A percentile compares a stretch with the other conserved stretches of the same genome.
phyloP scores from a whole-genome alignment of 441 rosid species.

The Viola pubescens region DNA sequence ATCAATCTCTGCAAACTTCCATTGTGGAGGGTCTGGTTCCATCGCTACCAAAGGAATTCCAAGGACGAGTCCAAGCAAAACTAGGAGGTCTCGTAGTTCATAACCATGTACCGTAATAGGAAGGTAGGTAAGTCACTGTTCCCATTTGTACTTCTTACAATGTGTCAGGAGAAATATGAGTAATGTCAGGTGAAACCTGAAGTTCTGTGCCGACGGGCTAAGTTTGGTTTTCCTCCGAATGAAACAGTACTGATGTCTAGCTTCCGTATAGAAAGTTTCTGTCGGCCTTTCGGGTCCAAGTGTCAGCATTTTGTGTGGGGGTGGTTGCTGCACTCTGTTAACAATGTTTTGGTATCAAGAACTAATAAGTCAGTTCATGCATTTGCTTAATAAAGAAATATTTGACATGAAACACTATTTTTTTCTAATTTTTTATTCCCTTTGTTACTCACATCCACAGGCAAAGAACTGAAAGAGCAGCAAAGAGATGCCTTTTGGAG shows the following conservation, averaged over 20 bases:
- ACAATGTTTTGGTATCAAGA: not conserved
- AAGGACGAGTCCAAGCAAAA: not conserved
- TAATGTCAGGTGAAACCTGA: not conserved
- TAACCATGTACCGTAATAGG: not conserved
- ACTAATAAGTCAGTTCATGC: conserved; percentile 6
- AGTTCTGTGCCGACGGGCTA: no score
- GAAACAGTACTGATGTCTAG: not conserved
- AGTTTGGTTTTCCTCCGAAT: no score
- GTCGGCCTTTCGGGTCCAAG: not conserved
- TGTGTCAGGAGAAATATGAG: not conserved
- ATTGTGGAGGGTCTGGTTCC: conserved; percentile 26
- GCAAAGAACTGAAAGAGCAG: not conserved
- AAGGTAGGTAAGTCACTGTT: no score
- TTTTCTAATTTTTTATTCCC: not conserved
- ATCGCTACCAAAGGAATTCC: conserved; percentile 4
- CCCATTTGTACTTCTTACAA: no score
- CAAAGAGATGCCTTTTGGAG: not conserved
- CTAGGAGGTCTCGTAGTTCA: not conserved
- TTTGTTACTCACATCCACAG: not conserved
- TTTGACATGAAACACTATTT: conserved; percentile 4
- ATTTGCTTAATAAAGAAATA: conserved; percentile 13
- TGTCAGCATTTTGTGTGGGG: no score
- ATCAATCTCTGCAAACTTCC: conserved; percentile 28
- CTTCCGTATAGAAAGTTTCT: conserved; percentile 5
- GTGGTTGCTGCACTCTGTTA: no score